phyloP scores from a whole-genome alignment of 805 yeast genomes.

The Candida ficus region DNA sequence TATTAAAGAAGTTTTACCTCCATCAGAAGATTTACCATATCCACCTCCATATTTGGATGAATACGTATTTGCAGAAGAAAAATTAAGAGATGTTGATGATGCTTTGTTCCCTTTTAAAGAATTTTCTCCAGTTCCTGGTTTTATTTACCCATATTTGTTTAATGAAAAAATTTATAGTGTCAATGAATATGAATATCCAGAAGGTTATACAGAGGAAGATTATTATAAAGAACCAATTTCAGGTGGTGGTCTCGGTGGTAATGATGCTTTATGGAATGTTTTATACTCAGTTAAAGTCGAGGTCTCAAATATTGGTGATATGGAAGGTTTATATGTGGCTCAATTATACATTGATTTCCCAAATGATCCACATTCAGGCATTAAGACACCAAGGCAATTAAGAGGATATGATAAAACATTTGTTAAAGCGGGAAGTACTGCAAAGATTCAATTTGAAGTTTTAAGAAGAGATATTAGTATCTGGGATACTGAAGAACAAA shows the following conservation, averaged over 20 bases:
- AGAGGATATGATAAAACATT: constrained; percentile 55
- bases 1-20: constrained; percentile 37
- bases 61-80: constrained; percentile 38
- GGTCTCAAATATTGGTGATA: constrained; percentile 44
- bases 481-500: constrained; percentile 51
- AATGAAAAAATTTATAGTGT: constrained; percentile 26
- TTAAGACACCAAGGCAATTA: constrained; percentile 47
- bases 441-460: constrained; percentile 37
- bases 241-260: constrained; percentile 54
- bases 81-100: constrained; percentile 49
- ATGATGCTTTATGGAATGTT: constrained; percentile 53
- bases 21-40: constrained; percentile 40
- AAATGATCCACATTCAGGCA: constrained; percentile 23
- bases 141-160: constrained; percentile 49
- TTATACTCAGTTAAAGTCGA: constrained; percentile 40
- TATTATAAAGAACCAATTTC: constrained; percentile 25
- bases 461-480: constrained; percentile 48
- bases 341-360: constrained; percentile 53
- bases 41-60: constrained; percentile 43
- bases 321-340: constrained; percentile 43
- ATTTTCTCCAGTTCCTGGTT: constrained; percentile 48
- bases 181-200: constrained; percentile 31
- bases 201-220: constrained; percentile 30
- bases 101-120: constrained; percentile 49
- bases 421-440: constrained; percentile 36